Percentiles rank a stretch among this genome's conserved stretches.
Conservation (phyloP, 2,329 filamentous ascomycete genomes). For the Aspergillus sp. region DNA sequence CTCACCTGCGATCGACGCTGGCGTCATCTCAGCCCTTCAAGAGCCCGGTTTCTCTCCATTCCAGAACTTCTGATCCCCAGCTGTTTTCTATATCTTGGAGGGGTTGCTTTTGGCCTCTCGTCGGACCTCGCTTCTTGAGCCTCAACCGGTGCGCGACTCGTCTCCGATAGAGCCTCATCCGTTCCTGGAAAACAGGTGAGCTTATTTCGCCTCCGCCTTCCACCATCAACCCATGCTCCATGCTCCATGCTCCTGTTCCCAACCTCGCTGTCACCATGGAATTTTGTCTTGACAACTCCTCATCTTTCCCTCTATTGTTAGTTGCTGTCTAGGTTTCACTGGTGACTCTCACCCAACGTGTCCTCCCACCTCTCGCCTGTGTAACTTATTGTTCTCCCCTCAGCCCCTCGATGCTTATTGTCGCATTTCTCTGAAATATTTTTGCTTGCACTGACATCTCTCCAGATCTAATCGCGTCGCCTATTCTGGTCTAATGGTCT, state of each 20-base stretch:
- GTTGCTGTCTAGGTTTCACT: background rate
- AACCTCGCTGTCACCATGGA: background rate
- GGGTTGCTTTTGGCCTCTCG: constrained; percentile 5
- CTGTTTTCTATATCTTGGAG: background rate
- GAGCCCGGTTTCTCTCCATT: constrained; percentile 3
- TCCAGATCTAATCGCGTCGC: background rate
- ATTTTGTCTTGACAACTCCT: background rate
- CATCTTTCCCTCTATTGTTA: background rate
- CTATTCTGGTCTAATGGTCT: constrained; percentile 7
- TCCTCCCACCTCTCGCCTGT: background rate
- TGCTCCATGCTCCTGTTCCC: background rate
- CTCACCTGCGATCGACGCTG: constrained; percentile 9
- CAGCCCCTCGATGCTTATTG: background rate
- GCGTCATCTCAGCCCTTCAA: constrained; percentile 4
- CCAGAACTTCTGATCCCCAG: background rate
- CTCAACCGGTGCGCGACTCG: constrained; percentile 18
- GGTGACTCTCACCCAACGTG: background rate
- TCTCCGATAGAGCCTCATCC: constrained; percentile 23
- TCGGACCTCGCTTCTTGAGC: constrained; percentile 9
- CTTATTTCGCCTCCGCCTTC: constrained; percentile 14
- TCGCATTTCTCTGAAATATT: background rate
- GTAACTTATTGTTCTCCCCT: background rate
- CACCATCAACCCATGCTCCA: background rate
- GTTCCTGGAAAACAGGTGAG: constrained; percentile 19
- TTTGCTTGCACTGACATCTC: background rate